Percentiles rank a stretch among this genome's conserved stretches.
Conservation (phyloP, 2,329 filamentous ascomycete species). For the Fusarium sp. region DNA sequence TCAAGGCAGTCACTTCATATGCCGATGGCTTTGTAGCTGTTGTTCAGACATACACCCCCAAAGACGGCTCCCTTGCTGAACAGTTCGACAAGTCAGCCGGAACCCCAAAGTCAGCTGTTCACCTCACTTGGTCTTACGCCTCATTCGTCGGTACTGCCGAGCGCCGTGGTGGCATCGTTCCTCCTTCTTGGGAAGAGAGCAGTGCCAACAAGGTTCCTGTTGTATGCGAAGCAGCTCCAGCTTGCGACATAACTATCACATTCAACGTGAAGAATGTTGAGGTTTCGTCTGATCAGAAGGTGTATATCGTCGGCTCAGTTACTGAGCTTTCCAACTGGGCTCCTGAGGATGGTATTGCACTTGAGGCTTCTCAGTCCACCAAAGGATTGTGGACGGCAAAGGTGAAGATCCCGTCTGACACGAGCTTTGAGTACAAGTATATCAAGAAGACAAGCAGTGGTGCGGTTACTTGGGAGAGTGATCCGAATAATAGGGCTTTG, state of each 20-base stretch:
- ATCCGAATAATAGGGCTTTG: slow-evolving; percentile 51
- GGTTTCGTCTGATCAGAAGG: slow-evolving; percentile 23
- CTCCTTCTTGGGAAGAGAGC: slow-evolving; percentile 62
- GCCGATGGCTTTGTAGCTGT: slow-evolving; percentile 48
- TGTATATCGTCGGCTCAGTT: slow-evolving; percentile 43
- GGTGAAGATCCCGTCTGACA: slow-evolving; percentile 63
- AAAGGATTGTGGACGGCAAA: slow-evolving; percentile 62
- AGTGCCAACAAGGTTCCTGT: slow-evolving; percentile 30
- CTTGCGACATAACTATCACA: slow-evolving; percentile 40
- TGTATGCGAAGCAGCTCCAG: slow-evolving; percentile 35
- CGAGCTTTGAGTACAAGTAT: slow-evolving; percentile 70
- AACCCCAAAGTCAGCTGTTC: slow-evolving; percentile 67
- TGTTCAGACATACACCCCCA: slow-evolving; percentile 69
- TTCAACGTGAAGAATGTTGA: slow-evolving; percentile 34
- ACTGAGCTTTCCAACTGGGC: slow-evolving; percentile 55
- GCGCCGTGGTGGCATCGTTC: slow-evolving; percentile 64
- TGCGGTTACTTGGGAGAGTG: slow-evolving; percentile 67
- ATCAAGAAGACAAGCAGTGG: slow-evolving; percentile 64
- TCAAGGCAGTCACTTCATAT: slow-evolving; percentile 23
- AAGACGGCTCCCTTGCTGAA: slow-evolving; percentile 72
- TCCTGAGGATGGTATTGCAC: slow-evolving; percentile 56
- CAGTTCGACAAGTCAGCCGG: slow-evolving; percentile 68
- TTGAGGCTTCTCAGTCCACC: slow-evolving; percentile 63
- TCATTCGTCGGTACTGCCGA: slow-evolving; percentile 70
- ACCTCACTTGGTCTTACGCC: slow-evolving; percentile 80